Base-by-base conservation (phyloP, 2,329 filamentous ascomycete species). In the Tolypocladium capitatum region DNA sequence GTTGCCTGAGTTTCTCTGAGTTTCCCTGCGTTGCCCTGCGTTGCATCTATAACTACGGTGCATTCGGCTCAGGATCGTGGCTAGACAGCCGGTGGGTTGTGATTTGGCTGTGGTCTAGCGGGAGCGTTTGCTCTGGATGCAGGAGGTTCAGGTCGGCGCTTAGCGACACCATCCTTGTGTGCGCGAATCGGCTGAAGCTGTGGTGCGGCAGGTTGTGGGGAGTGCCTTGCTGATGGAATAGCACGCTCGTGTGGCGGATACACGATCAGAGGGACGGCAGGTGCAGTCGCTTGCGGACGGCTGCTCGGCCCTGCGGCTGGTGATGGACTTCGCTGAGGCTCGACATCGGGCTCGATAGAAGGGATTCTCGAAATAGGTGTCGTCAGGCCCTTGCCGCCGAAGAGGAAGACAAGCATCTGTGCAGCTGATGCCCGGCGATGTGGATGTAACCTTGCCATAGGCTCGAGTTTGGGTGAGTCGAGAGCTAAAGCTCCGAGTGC, bases 401-500 rank as follows among this genome's bases (percentile, higher is more conserved):
- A 43, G 27, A 32, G 6, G 41, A 7, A 5, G 18, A 6, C 27
- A 7, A 47, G 36, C 28, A 47, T 47, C 31, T 47, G 46, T 7
- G 46, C 36, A 36, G 46, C 46, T 11, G 46, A 47, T 34, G 46
- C 46, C 38, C 46, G 46, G 38, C 14, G 9, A 34, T 42, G n/a
- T n/a, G 38, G 36, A 43, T 43, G 18, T 5, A 42, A 5, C 46
- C 46, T 47, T 18, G 9, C 36, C 45, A 42, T 47, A 33, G 36
- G 45, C 45, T 35, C 36, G 13, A 42, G 41, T 10, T 9, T 31
- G n/a, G 27, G 8, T 31, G 24, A 31, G 3, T 30, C 14, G 2
- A 7, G 14, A 31, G 13, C 27, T 18, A 31, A 31, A 3, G 24
- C n/a, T n/a, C n/a, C 18, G 27, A 43, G 41, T n/a, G n/a, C 18